Base-by-base conservation (phyloP, 208 protist genomes). In the Acanthamoeba sp. region DNA sequence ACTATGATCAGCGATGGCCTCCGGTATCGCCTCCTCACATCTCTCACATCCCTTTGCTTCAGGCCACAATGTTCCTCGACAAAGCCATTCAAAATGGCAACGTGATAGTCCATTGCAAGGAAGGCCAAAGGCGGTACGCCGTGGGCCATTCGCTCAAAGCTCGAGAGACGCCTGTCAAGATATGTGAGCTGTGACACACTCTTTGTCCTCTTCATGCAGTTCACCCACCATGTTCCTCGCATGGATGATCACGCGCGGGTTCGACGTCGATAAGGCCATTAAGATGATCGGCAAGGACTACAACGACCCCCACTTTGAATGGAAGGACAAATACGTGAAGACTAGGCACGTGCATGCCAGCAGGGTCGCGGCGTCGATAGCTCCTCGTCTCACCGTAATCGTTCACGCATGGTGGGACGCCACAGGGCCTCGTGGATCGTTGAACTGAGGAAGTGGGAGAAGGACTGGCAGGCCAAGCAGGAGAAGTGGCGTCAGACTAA, bases 21-120 rank as follows among this genome's bases (percentile, higher is more conserved):
- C n/a, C n/a, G n/a, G n/a, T n/a, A n/a, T 55, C 22, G 50, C 50
- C 50, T 0, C 16, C 34, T 88, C 38, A 24, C 29, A 18, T 32
- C 6, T 1, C n/a, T 24, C 7, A 16, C 57, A 24, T 64, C 24
- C 27, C 57, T 64, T 64, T 55, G 48, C 48, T 6, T 12, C 34
- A 78, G 69, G 12, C 69, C 18, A 78, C 69, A 32, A 29, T 22
- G 69, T 78, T 78, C 69, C 24, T 78, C 36, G 69, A 78, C 42
- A 50, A 52, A n/a, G 80, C n/a, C 34, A 64, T 88, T 22, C 20
- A 88, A 1, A 88, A 88, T 24, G 85, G 85, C 50, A 92, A 92
- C 59, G 85, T 92, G 29, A 16, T 92, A 1, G 85, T 92, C 24
- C 85, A 92, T 32, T 92, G 85, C 85, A 92, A 92, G n/a, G 85